phyloP scores from a whole-genome alignment of 2,329 filamentous ascomycete species.

The Colletotrichum acutatum region DNA sequence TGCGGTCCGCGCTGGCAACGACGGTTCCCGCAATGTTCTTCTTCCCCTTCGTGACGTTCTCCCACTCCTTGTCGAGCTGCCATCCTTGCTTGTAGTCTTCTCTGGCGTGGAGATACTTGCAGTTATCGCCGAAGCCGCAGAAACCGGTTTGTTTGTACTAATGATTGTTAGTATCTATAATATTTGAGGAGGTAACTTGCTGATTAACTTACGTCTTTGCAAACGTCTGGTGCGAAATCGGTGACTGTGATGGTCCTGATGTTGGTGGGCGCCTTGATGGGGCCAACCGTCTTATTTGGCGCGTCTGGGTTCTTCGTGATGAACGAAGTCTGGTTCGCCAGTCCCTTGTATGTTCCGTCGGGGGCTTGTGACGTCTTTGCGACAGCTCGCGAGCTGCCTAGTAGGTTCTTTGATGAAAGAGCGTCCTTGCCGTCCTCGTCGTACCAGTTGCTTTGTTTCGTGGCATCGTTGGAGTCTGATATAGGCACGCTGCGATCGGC shows the following conservation, averaged over 20 bases:
- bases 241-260: constrained; percentile 90
- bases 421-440: constrained; percentile 73
- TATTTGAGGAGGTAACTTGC: no score
- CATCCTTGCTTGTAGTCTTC: constrained; percentile 91
- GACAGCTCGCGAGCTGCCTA: constrained; percentile 64
- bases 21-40: constrained; percentile 70
- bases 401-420: constrained; percentile 62
- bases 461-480: constrained; percentile 83
- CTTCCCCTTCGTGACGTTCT: constrained; percentile 80
- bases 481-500: constrained; percentile 73
- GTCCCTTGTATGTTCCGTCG: constrained; percentile 81
- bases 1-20: constrained; percentile 68
- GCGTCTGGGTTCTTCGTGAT: constrained; percentile 86
- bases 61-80: constrained; percentile 96
- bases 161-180: no score
- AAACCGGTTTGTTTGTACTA: constrained; percentile 63
- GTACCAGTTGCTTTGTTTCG: constrained; percentile 90
- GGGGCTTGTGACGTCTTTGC: constrained; percentile 38
- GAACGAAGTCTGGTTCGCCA: constrained; percentile 77
- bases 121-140: constrained; percentile 74
- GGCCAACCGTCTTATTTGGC: constrained; percentile 77
- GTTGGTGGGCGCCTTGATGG: constrained; percentile 88
- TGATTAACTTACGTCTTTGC: constrained; percentile 72
- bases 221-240: constrained; percentile 92
- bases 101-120: constrained; percentile 82